Percentiles rank a stretch among this genome's conserved stretches.
phyloP scores from a whole-genome alignment of 176 grass and related monocot genomes.

The Musa itinerans region DNA sequence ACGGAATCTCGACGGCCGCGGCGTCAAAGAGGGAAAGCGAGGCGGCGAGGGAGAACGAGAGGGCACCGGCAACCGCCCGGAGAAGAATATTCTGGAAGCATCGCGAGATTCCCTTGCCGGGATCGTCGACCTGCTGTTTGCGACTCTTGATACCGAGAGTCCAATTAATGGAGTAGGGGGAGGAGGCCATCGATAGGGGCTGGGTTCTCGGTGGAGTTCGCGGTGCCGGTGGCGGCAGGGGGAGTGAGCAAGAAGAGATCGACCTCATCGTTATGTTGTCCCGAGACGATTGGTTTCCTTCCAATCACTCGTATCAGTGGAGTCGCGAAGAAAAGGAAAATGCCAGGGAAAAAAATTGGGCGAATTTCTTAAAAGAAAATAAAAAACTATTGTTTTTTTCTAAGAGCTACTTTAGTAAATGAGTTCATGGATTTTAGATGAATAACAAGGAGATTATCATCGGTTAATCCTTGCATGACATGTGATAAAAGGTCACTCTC shows the following conservation, averaged over 20 bases:
- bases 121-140: neutral
- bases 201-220: neutral
- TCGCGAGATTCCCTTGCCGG: slow-evolving; percentile 13
- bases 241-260: slow-evolving; percentile 3
- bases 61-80: slow-evolving; percentile 41
- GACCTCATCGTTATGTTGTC: neutral
- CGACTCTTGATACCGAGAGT: neutral
- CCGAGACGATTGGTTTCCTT: no score
- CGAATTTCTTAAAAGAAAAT: no score
- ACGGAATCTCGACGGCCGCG: neutral
- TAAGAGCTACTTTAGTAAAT: no score
- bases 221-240: neutral
- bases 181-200: neutral
- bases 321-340: no score
- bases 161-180: neutral
- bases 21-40: slow-evolving; percentile 16
- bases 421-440: no score
- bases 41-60: slow-evolving; percentile 51
- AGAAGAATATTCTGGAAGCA: slow-evolving; percentile 33
- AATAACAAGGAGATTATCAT: no score
- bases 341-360: no score
- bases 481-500: no score
- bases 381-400: no score
- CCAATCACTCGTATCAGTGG: no score
- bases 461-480: no score